Conservation (phyloP, 257 asterid species). For the Coffea eugenioides region DNA sequence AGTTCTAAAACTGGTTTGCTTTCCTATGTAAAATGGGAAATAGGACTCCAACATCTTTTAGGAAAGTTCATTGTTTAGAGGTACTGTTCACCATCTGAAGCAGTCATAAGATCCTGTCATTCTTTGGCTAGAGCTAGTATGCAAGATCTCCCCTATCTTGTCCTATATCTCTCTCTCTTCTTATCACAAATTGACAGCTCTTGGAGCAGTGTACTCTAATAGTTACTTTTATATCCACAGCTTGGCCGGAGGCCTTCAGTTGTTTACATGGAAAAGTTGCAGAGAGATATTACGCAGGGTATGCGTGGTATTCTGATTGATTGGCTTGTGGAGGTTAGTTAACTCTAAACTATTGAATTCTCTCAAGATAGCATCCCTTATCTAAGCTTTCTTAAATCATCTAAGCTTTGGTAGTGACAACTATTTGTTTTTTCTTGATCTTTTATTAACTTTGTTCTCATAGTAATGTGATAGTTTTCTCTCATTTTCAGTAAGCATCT, state of each 20-base stretch:
- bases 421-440: background rate
- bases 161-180: background rate
- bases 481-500: background rate
- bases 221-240: slow-evolving; percentile 39
- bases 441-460: background rate
- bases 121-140: too few relatives aligned
- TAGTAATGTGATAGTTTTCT: background rate
- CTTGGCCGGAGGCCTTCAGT: slow-evolving; percentile 62
- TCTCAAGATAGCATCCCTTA: background rate
- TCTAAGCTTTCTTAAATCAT: background rate
- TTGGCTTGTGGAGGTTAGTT: slow-evolving; percentile 98
- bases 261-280: slow-evolving; percentile 83
- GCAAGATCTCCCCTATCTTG: too few relatives aligned
- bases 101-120: too few relatives aligned
- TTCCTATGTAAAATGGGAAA: too few relatives aligned
- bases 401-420: background rate
- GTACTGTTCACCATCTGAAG: too few relatives aligned
- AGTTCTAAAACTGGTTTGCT: too few relatives aligned
- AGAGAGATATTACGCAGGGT: slow-evolving; percentile 65
- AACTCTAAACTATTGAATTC: background rate
- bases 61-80: too few relatives aligned
- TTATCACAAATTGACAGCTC: background rate
- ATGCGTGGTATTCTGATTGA: slow-evolving; percentile 91
- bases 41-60: too few relatives aligned
- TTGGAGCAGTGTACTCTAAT: slow-evolving; percentile 1